These are phyloP conservation scores for Truncatella angustata DNA, from an alignment of 2,329 filamentous ascomycete species.

Conservation along the genomic window DNA sequence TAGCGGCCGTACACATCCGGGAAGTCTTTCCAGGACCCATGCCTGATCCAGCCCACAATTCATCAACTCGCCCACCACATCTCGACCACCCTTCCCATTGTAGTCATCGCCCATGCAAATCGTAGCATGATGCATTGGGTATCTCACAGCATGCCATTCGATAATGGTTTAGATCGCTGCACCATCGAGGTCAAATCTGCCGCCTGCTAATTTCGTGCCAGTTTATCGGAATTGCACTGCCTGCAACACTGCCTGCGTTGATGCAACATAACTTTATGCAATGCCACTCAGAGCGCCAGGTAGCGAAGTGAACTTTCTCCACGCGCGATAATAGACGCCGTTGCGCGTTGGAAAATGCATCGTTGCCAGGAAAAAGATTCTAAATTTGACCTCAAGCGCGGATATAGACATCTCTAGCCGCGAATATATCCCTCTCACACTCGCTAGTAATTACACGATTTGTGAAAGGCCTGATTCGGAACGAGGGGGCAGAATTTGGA, in stretches of 20 bases:
- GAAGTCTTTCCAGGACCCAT: background rate
- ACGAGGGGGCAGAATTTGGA: too few relatives aligned
- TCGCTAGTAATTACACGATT: too few relatives aligned
- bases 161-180: constrained; percentile 1
- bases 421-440: too few relatives aligned
- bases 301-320: background rate
- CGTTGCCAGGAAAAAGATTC: background rate
- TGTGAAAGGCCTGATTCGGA: too few relatives aligned
- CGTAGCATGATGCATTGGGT: background rate
- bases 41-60: too few relatives aligned
- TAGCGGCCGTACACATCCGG: background rate
- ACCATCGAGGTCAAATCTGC: background rate
- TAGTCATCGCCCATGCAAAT: background rate
- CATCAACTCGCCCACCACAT: too few relatives aligned
- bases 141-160: background rate
- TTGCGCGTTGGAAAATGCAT: background rate
- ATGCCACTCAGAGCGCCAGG: background rate
- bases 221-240: background rate
- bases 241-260: background rate
- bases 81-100: background rate
- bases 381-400: background rate
- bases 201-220: background rate
- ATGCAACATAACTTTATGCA: background rate
- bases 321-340: constrained; percentile 5
- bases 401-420: too few relatives aligned